phyloP scores from a whole-genome alignment of 78 protist genomes.

The Cyanophora paradoxa region DNA sequence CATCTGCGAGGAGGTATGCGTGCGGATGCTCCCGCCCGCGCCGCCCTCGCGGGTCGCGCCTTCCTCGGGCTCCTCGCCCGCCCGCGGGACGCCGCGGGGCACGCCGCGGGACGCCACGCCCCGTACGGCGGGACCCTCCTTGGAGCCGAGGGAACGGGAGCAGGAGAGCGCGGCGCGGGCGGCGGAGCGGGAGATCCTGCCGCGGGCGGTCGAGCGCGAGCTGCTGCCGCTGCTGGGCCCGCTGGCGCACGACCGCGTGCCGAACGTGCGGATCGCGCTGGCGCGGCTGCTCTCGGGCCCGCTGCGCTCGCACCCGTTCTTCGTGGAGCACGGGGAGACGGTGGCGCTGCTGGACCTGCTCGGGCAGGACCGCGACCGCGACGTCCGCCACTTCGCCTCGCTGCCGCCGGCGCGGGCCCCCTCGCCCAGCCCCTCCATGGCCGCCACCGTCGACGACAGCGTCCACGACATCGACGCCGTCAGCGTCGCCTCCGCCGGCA shows the following conservation, averaged over 20 bases:
- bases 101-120: background rate
- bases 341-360: background rate
- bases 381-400: background rate
- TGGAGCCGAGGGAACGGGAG: too few species aligned
- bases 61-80: background rate
- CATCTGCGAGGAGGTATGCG: background rate
- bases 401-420: too few species aligned
- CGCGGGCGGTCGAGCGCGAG: background rate
- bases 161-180: too few species aligned
- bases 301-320: background rate
- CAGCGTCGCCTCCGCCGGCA: too few species aligned
- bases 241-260: constrained; percentile 6
- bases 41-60: background rate
- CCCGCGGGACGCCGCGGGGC: background rate
- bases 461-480: too few species aligned
- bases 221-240: background rate
- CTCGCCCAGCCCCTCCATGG: too few species aligned
- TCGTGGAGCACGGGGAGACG: background rate
- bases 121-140: background rate
- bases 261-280: constrained; percentile 35
- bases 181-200: too few species aligned
- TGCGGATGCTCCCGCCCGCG: background rate
- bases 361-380: constrained; percentile 6
- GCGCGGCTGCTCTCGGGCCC: background rate
- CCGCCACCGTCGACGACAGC: too few species aligned